These are phyloP conservation scores for Aspergillus tanneri DNA, from an alignment of 2,329 filamentous ascomycete species.

Conservation along the genomic window DNA sequence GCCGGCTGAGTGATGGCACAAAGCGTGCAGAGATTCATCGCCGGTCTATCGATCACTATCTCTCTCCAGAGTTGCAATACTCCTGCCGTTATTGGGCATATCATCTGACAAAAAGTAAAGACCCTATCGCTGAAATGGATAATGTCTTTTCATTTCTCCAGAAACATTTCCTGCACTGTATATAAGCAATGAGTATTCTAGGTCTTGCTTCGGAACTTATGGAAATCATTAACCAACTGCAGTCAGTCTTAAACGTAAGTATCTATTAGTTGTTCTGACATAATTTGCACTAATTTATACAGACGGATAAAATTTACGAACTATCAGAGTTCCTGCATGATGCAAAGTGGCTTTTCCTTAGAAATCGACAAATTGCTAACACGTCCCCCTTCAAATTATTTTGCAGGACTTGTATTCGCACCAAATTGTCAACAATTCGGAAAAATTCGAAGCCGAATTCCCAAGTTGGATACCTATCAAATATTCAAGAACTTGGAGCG, in stretches of 20 bases:
- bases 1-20: slow-evolving; percentile 2
- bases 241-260: slow-evolving; percentile 2
- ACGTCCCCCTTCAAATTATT: slow-evolving; percentile 39
- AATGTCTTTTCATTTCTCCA: slow-evolving; percentile 17
- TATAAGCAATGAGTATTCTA: slow-evolving; percentile 26
- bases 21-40: slow-evolving; percentile 7
- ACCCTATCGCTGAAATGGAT: slow-evolving; percentile 2
- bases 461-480: slow-evolving; percentile 19
- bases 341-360: slow-evolving; percentile 31
- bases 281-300: background rate
- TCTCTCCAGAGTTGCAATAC: slow-evolving; percentile 25
- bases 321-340: slow-evolving; percentile 29
- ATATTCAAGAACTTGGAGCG: slow-evolving; percentile 9
- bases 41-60: background rate
- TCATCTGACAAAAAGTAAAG: slow-evolving; percentile 22
- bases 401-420: slow-evolving; percentile 33
- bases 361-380: slow-evolving; percentile 28
- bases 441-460: slow-evolving; percentile 20
- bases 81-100: slow-evolving; percentile 31
- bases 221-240: slow-evolving; percentile 10
- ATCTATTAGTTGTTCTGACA: background rate
- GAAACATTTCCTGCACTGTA: slow-evolving; percentile 26
- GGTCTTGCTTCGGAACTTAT: slow-evolving; percentile 17
- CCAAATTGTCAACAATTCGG: slow-evolving; percentile 28
- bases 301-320: slow-evolving; percentile 10